Conservation (phyloP, 2,329 filamentous ascomycete species). For the Ophiocordyceps camponoti-leonardi region DNA sequence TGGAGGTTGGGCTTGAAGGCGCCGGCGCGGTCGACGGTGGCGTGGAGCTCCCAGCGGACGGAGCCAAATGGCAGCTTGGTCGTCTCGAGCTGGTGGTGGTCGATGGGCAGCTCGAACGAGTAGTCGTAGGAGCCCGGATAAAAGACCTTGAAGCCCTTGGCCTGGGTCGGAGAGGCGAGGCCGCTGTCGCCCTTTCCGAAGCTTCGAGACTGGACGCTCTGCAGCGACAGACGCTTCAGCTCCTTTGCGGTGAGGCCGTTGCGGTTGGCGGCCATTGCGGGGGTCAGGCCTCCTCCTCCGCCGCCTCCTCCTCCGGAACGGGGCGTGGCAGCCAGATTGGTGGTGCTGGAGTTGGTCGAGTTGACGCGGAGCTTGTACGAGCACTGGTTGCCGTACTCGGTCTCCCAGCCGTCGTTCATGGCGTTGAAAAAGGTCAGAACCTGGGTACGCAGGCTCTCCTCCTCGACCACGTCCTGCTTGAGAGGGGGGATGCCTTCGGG, state of each 20-base stretch:
- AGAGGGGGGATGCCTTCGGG: constrained; percentile 85
- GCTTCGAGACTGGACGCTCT: constrained; percentile 68
- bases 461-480: constrained; percentile 70
- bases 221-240: constrained; percentile 54
- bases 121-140: constrained; percentile 52
- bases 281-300: constrained; percentile 3
- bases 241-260: constrained; percentile 25
- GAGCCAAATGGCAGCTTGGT: constrained; percentile 75
- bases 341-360: constrained; percentile 17
- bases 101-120: constrained; percentile 74
- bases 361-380: constrained; percentile 29
- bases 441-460: constrained; percentile 73
- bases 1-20: constrained; percentile 81
- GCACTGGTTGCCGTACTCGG: constrained; percentile 46
- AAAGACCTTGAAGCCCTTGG: constrained; percentile 74
- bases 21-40: constrained; percentile 68
- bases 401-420: constrained; percentile 40
- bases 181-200: constrained; percentile 64
- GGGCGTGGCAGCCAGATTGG: constrained; percentile 11
- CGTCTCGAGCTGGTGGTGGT: constrained; percentile 76
- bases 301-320: neutral
- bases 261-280: constrained; percentile 8
- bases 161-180: constrained; percentile 38
- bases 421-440: constrained; percentile 88
- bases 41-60: constrained; percentile 78